Percentiles rank a stretch among this genome's conserved stretches.
These are phyloP conservation scores for Diaporthe sp. DNA, from an alignment of 2,329 filamentous ascomycete species.

Conservation along the genomic window DNA sequence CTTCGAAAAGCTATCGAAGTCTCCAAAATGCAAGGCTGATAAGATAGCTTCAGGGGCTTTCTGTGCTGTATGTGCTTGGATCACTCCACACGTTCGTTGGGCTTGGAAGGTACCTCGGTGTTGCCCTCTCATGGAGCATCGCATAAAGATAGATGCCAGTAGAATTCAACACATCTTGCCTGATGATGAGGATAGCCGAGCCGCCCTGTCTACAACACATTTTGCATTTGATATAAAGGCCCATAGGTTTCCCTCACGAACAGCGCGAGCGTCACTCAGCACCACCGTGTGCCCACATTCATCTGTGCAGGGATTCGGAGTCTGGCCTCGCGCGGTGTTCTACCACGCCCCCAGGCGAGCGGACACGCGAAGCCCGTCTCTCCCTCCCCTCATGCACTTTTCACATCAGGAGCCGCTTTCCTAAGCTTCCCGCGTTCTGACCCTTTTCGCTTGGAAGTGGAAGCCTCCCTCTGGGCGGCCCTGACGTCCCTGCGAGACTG, in stretches of 20 bases:
- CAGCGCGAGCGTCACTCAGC: background rate
- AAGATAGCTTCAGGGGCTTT: background rate
- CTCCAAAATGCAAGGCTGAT: background rate
- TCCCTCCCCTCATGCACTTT: background rate
- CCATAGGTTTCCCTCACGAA: too few species aligned
- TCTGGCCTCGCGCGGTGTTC: too few species aligned
- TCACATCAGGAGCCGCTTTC: background rate
- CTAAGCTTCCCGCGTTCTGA: background rate
- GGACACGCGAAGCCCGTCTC: background rate
- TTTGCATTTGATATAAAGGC: background rate
- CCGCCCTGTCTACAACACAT: too few species aligned
- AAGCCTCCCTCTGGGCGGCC: background rate
- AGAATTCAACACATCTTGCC: background rate
- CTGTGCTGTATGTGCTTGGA: background rate
- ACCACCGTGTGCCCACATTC: background rate
- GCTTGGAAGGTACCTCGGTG: background rate
- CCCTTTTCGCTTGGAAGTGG: background rate
- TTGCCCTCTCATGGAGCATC: background rate
- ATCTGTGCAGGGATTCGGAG: too few species aligned
- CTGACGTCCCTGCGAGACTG: background rate
- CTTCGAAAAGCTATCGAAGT: background rate
- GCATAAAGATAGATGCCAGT: background rate
- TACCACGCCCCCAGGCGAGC: background rate
- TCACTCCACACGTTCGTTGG: background rate
- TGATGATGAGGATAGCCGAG: background rate